Conservation (phyloP, 805 yeast genomes). For the Scheffersomyces coipomensis region DNA sequence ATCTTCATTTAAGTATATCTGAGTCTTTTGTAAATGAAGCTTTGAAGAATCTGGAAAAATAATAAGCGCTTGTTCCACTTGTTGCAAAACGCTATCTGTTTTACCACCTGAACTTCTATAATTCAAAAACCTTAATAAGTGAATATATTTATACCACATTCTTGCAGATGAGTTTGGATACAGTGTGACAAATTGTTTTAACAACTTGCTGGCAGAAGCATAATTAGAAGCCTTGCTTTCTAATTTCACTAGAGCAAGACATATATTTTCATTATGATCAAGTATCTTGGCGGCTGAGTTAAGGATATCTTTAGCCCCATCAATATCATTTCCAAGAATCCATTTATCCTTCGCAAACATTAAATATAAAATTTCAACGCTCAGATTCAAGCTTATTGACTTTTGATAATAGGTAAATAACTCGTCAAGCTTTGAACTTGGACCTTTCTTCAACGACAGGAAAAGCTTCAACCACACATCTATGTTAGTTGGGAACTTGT, state of each 20-base stretch:
- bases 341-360: constrained; percentile 75
- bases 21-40: constrained; percentile 63
- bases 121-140: constrained; percentile 16
- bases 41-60: constrained; percentile 50
- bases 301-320: constrained; percentile 54
- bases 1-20: constrained; percentile 38
- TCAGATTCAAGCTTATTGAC: constrained; percentile 52
- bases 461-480: constrained; percentile 51
- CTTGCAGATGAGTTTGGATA: constrained; percentile 34
- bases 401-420: constrained; percentile 45
- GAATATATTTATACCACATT: constrained; percentile 58
- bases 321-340: constrained; percentile 45
- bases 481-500: constrained; percentile 44
- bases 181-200: constrained; percentile 18
- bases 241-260: constrained; percentile 73
- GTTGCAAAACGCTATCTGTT: constrained; percentile 5
- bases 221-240: constrained; percentile 47
- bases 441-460: constrained; percentile 19
- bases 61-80: constrained; percentile 47
- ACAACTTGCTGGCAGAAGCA: constrained; percentile 32
- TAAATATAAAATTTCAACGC: constrained; percentile 51
- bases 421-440: constrained; percentile 6
- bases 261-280: constrained; percentile 52
- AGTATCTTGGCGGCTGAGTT: constrained; percentile 42
- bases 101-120: not conserved